Evolutionary conservation across 2,329 filamentous ascomycete genomes (phyloP).

Genomic region (Ceratocystis harringtonii): DNA sequence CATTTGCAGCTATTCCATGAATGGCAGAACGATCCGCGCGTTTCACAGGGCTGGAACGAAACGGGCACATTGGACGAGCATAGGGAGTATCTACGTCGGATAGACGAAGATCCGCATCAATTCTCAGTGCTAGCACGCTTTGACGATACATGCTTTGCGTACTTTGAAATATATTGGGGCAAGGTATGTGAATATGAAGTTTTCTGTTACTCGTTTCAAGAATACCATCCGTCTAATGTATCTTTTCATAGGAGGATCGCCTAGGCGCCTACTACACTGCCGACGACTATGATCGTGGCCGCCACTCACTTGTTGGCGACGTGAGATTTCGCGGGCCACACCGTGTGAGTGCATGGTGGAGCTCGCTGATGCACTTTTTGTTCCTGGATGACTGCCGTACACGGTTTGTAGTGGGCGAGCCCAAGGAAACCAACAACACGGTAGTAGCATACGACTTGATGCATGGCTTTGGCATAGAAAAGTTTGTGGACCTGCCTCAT

Average conservation of each 20-base stretch:
- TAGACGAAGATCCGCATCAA: slow-evolving; percentile 58
- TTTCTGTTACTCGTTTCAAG: neutral
- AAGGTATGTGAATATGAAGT: slow-evolving; percentile 28
- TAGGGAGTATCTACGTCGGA: slow-evolving; percentile 50
- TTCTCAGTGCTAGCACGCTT: slow-evolving; percentile 56
- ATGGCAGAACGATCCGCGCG: slow-evolving; percentile 75
- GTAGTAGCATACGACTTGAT: slow-evolving; percentile 62
- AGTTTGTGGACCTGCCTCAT: slow-evolving; percentile 56
- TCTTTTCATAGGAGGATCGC: slow-evolving; percentile 34
- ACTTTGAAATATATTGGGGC: slow-evolving; percentile 71
- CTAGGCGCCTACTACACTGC: slow-evolving; percentile 42
- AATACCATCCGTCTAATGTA: slow-evolving; percentile 8
- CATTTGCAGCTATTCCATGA: slow-evolving; percentile 59
- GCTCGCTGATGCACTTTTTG: slow-evolving; percentile 46
- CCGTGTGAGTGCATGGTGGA: slow-evolving; percentile 47
- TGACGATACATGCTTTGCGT: slow-evolving; percentile 55
- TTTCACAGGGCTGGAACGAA: slow-evolving; percentile 67
- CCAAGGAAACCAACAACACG: slow-evolving; percentile 53
- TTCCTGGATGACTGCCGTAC: slow-evolving; percentile 48
- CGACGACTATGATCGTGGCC: slow-evolving; percentile 42
- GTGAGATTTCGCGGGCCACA: slow-evolving; percentile 45
- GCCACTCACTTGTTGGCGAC: slow-evolving; percentile 44
- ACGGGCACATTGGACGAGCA: slow-evolving; percentile 63
- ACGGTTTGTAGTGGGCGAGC: slow-evolving; percentile 48
- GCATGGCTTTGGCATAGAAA: slow-evolving; percentile 57